Percentiles rank a stretch among this genome's conserved stretches.
Evolutionary conservation across 306 rosid species (phyloP).

Genomic region (barrel medic (Medicago truncatula)): MtrunA17r5.0-ANR NC_053042.1:3693001-3693500

Average conservation of each 20-base stretch:
- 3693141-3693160: neutral
- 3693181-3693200: neutral
- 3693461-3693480: neutral
- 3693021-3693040: too few species aligned
- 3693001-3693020: too few species aligned
- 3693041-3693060: too few species aligned
- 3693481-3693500: neutral
- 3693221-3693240: slow-evolving; percentile 3
- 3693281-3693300: slow-evolving; percentile 36
- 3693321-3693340: slow-evolving; percentile 42
- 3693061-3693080: too few species aligned
- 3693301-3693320: slow-evolving; percentile 51
- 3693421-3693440: neutral
- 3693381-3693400: neutral
- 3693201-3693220: neutral
- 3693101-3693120: neutral
- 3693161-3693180: neutral
- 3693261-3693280: slow-evolving; percentile 12
- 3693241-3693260: slow-evolving; percentile 5
- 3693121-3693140: neutral
- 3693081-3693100: neutral
- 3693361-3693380: neutral
- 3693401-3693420: neutral
- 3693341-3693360: slow-evolving; percentile 47
- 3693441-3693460: neutral